Evolutionary conservation across 75 land plant species (phyloP).

Genomic region (Pinus tabuliformis): DNA sequence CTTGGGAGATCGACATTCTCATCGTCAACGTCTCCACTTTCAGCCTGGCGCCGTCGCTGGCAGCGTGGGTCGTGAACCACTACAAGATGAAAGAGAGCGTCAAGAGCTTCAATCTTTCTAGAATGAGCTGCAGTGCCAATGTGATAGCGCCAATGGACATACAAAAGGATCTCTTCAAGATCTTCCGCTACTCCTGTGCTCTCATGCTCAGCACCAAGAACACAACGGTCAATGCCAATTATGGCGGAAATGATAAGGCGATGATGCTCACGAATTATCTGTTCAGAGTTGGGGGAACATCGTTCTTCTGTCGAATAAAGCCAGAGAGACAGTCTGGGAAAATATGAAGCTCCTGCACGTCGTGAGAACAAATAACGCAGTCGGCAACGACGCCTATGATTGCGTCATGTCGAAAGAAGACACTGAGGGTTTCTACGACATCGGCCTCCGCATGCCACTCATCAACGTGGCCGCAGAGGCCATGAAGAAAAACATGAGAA

Average conservation of each 20-base stretch:
- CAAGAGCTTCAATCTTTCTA: constrained; percentile 54
- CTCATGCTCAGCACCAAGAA: constrained; percentile 42
- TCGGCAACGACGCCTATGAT: neutral
- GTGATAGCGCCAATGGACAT: constrained; percentile 37
- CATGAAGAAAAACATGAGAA: neutral
- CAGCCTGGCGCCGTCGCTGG: no score
- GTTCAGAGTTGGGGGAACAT: neutral
- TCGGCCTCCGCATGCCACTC: neutral
- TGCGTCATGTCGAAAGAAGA: neutral
- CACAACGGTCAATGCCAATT: constrained; percentile 23
- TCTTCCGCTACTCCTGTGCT: constrained; percentile 28
- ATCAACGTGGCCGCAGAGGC: neutral
- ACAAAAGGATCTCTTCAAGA: constrained; percentile 41
- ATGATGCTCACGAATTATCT: constrained; percentile 32
- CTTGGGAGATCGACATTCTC: constrained; percentile 17
- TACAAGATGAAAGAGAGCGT: no score
- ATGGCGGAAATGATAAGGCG: constrained; percentile 38
- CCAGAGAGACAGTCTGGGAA: neutral
- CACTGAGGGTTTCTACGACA: neutral
- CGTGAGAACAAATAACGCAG: neutral
- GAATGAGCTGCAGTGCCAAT: constrained; percentile 82
- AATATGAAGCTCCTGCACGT: neutral
- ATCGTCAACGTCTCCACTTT: no score
- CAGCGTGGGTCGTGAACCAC: no score
- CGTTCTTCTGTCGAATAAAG: neutral